These are phyloP conservation scores for Phytophthora sansomeana DNA, from an alignment of 352 stramenopile species.

Conservation along the genomic window DNA sequence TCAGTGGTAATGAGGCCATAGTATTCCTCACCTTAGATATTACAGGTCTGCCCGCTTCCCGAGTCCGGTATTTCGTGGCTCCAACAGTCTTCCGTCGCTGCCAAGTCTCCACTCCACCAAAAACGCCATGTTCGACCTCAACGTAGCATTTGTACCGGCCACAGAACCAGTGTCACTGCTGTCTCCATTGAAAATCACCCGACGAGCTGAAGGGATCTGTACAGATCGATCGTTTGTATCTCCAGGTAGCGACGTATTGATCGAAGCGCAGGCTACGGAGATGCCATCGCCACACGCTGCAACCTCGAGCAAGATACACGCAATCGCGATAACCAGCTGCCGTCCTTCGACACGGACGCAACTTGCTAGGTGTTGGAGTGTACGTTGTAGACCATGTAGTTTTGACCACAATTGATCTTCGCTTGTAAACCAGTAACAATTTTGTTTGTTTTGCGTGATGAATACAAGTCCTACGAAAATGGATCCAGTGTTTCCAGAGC, in stretches of 20 bases:
- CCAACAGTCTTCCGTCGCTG: slow-evolving; percentile 49
- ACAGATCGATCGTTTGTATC: slow-evolving; percentile 5
- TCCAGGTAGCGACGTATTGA: not conserved
- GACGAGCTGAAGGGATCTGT: not conserved
- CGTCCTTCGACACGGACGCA: slow-evolving; percentile 9
- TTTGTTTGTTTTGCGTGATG: not conserved
- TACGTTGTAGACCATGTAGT: slow-evolving; percentile 5
- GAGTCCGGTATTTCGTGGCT: slow-evolving; percentile 24
- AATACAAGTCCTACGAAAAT: slow-evolving; percentile 7
- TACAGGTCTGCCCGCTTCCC: slow-evolving; percentile 7
- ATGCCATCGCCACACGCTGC: not conserved
- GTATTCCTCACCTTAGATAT: not conserved
- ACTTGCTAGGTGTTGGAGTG: slow-evolving; percentile 2
- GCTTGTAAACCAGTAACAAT: not conserved
- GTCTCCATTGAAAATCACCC: slow-evolving; percentile 42
- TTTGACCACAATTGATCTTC: not conserved
- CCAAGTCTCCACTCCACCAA: slow-evolving; percentile 27
- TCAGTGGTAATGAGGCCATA: not conserved
- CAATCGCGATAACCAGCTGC: slow-evolving; percentile 1
- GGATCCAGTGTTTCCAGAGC: not conserved
- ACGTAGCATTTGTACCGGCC: slow-evolving; percentile 9
- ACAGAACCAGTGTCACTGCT: slow-evolving; percentile 32
- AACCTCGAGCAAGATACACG: slow-evolving; percentile 9
- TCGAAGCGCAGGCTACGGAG: slow-evolving; percentile 1
- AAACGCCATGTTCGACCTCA: slow-evolving; percentile 20